Conservation (phyloP, 73 alveolate species). For the Uronychia setigera region DNA sequence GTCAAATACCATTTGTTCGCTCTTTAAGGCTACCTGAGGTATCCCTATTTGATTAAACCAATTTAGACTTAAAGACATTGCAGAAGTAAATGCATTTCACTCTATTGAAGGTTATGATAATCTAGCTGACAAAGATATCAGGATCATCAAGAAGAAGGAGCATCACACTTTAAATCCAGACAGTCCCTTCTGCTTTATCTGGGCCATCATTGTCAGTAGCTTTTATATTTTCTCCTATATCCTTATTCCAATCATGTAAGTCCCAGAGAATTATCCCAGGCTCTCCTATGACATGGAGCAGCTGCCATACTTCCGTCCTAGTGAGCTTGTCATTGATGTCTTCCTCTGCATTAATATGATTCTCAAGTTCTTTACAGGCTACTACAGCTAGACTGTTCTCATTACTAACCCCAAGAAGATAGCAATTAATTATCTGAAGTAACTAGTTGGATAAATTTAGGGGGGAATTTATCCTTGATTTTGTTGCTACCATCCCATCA, state of each 20-base stretch:
- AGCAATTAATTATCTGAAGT: background rate
- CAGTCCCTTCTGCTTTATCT: too few species aligned
- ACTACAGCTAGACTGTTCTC: background rate
- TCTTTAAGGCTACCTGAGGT: background rate
- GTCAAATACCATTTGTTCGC: background rate
- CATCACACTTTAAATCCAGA: too few species aligned
- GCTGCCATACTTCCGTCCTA: background rate
- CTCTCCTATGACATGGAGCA: background rate
- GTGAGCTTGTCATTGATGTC: background rate
- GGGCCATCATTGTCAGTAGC: background rate
- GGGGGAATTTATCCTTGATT: background rate
- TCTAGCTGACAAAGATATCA: too few species aligned
- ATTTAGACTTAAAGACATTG: too few species aligned
- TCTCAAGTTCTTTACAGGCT: background rate
- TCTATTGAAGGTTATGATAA: too few species aligned
- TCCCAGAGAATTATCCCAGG: background rate
- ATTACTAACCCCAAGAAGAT: background rate
- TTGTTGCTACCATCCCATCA: background rate
- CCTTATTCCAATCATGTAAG: background rate
- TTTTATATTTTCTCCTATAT: background rate
- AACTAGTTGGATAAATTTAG: background rate
- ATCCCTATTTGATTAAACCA: too few species aligned
- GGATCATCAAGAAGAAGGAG: too few species aligned
- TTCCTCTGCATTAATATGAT: background rate
- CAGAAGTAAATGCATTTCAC: too few species aligned